Evolutionary conservation across 2,329 filamentous ascomycete species (phyloP), one percentile per base, ranked within the genome.

Genomic region (Aspergillus texensis): DNA sequence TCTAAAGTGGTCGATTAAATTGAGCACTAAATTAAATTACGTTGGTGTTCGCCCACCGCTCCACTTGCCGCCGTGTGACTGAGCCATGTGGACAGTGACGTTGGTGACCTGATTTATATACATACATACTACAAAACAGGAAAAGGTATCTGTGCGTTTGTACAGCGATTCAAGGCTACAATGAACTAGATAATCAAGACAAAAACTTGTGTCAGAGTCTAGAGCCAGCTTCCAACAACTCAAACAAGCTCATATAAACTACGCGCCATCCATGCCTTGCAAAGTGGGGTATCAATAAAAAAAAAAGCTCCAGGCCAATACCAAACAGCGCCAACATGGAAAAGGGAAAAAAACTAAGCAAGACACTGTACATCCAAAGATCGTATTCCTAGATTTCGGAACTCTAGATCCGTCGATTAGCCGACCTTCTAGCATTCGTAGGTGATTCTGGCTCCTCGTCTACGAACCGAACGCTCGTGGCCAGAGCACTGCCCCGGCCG

Each of bases 371-470:
- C 19, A 52, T 26, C 8, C 46, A 50, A 50, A 50, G 6, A 28
- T 30, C 11, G 30, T 14, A 36, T 24, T 21, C 10, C 52, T n/a
- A 21, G 30, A 9, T 5, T 24, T 41, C 24, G 28, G 72, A 62
- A 75, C 19, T 32, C 48, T 52, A 32, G 24, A 69, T 62, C 48
- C 74, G 73, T 67, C 75, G 74, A 66, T 70, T 76, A 5, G 72
- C 70, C 16, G 78, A 80, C 56, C 68, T 72, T 60, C 77, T 72
- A 34, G 77, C 77, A 56, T 79, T 77, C 6, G 74, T 77, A 9
- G 78, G 78, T 41, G 78, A 80, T 62, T 78, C 74, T 2, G 78
- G 78, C 50, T 78, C 77, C 56, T 79, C 74, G 58, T 79, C 77
- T 43, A 74, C 78, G 60, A 80, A 80, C 11, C 78, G 77, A 48